Base-by-base conservation (phyloP, 306 rosid genomes). In the Rubus parviflorus region DNA sequence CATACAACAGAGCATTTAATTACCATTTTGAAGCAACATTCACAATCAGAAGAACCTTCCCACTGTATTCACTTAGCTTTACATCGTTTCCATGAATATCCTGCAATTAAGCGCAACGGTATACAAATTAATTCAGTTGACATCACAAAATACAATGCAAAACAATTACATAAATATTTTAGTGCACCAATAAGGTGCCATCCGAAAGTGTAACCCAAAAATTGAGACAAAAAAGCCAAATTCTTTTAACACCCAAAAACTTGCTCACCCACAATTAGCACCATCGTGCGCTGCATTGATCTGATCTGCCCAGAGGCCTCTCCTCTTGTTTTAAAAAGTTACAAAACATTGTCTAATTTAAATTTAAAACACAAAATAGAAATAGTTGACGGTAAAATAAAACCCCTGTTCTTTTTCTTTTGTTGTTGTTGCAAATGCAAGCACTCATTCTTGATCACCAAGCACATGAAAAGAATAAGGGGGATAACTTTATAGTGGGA, bases 21-120 rank as follows among this genome's bases (percentile, higher is more conserved):
- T 88, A 94, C 97, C 97, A 91, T 79, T 88, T 79, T 37, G 98
- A 94, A 76, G 97, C 98, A 83, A 94, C 98, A 81, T 94, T 94
- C 52, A 91, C 97, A 74, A 94, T 79, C 71, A 94, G 82, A 62
- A 94, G 85, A 83, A 87, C 94, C 87, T 91, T 91, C 79, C 96
- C 96, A 12, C 75, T 72, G 84, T 91, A 91, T 23, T 86, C 84
- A 85, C 80, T 80, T 35, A 94, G 84, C 69, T 79, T 90, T 56
- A 87, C 97, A 79, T 94, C 96, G 76, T 88, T 90, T 74, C 96
- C 96, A 22, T 84, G 83, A 74, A 90, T 86, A 81, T 94, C 92
- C 97, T 94, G 90, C 70, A 85, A 87, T 71, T 25, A 58, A 73
- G 70, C 81, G 72, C 80, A 85, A 56, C 23, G 11, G 68, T 16